Percentiles rank a stretch among this genome's conserved stretches.
Conservation (phyloP, 2,329 filamentous ascomycete genomes). For the Lachnellula hyalina region DNA sequence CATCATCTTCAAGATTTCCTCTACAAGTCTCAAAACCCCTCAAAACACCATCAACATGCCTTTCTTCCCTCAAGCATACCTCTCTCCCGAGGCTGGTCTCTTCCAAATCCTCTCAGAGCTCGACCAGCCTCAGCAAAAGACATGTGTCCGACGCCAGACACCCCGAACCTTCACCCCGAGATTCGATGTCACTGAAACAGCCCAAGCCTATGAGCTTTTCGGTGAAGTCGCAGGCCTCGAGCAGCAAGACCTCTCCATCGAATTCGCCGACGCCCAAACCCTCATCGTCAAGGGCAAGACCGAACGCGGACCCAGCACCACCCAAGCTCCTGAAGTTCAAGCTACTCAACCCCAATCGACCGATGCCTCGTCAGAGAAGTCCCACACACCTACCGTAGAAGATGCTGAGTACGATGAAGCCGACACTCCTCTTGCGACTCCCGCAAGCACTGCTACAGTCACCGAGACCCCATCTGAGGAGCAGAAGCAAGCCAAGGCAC, state of each 20-base stretch:
- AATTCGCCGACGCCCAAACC: conserved; percentile 72
- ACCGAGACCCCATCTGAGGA: conserved; percentile 37
- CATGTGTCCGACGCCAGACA: conserved; percentile 25
- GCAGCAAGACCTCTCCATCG: conserved; percentile 67
- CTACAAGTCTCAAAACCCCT: background rate
- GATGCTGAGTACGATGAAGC: conserved; percentile 23
- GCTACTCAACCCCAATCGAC: conserved; percentile 37
- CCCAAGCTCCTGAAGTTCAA: conserved; percentile 44
- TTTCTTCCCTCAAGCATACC: conserved; percentile 25
- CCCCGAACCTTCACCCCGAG: conserved; percentile 56
- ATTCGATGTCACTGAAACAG: conserved; percentile 71
- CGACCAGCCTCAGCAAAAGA: conserved; percentile 34
- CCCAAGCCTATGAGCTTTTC: conserved; percentile 65
- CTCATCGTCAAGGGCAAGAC: conserved; percentile 57
- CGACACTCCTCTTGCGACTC: conserved; percentile 20
- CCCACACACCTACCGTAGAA: conserved; percentile 20
- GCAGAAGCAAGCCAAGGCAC: conserved; percentile 34
- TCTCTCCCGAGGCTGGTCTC: conserved; percentile 32
- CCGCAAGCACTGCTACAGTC: conserved; percentile 9
- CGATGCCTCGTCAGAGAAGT: conserved; percentile 28
- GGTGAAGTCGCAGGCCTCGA: conserved; percentile 71
- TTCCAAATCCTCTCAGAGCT: conserved; percentile 60
- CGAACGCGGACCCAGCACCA: conserved; percentile 48
- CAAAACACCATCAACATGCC: conserved; percentile 20
- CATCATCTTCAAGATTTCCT: background rate